Percentiles rank a stretch among this genome's conserved stretches.
Evolutionary conservation across 306 rosid genomes (phyloP).

Genomic region (Trifolium dubium): DNA sequence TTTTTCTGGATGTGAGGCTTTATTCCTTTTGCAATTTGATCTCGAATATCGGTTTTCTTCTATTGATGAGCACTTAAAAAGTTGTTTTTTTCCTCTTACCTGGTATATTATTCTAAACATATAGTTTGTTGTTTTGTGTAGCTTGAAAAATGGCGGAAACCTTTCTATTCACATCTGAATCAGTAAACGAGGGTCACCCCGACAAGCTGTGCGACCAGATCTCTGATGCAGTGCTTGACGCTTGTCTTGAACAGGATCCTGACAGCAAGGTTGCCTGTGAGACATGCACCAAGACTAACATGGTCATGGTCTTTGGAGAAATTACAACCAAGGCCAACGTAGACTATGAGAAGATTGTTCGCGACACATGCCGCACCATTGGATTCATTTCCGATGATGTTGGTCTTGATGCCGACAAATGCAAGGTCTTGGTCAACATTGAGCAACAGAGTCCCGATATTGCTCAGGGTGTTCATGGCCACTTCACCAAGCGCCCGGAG

Average conservation of each 20-base stretch:
- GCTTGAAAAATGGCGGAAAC: conserved; percentile 87
- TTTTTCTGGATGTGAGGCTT: neutral
- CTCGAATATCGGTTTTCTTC: conserved; percentile 2
- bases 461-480: conserved; percentile 99
- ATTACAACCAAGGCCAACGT: conserved; percentile 97
- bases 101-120: conserved; percentile 25
- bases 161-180: conserved; percentile 94
- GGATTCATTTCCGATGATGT: conserved; percentile 95
- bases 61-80: conserved; percentile 6
- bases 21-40: conserved; percentile 23
- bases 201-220: conserved; percentile 99
- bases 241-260: conserved; percentile 95
- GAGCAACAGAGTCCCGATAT: conserved; percentile 99
- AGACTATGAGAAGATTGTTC: conserved; percentile 96
- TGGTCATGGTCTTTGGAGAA: conserved; percentile 99
- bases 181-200: conserved; percentile 99
- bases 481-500: conserved; percentile 99
- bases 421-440: conserved; percentile 98
- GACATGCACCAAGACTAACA: conserved; percentile 98
- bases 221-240: conserved; percentile 99
- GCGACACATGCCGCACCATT: conserved; percentile 87
- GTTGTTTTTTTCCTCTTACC: neutral
- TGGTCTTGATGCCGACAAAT: conserved; percentile 97
- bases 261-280: conserved; percentile 99
- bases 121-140: conserved; percentile 41